Conservation (phyloP, 768 basidiomycete genomes). For the Mycena alexandri region DNA sequence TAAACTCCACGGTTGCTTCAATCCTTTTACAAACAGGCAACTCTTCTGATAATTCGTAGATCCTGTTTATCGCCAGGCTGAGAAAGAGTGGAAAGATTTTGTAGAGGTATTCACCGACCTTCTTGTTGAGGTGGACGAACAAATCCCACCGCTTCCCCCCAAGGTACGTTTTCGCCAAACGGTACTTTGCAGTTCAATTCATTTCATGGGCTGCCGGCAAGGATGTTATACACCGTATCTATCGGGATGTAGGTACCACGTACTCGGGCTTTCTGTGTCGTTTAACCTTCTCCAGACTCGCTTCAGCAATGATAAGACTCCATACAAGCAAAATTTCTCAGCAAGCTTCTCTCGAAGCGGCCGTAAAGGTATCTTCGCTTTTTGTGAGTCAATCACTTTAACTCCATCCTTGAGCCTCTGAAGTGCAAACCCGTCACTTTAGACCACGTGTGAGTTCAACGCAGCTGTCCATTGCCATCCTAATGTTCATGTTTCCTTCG, state of each 20-base stretch:
- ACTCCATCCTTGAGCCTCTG: neutral
- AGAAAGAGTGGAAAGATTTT: slow-evolving; percentile 89
- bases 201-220: slow-evolving; percentile 43
- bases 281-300: slow-evolving; percentile 65
- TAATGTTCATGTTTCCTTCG: slow-evolving; percentile 1
- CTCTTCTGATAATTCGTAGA: slow-evolving; percentile 55
- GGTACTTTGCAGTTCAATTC: neutral
- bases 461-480: slow-evolving; percentile 8
- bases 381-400: slow-evolving; percentile 65
- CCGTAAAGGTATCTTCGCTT: slow-evolving; percentile 90
- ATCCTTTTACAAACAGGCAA: slow-evolving; percentile 14
- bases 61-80: slow-evolving; percentile 83
- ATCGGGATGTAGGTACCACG: slow-evolving; percentile 79
- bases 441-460: slow-evolving; percentile 73
- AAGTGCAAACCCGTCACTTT: slow-evolving; percentile 5
- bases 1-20: slow-evolving; percentile 73
- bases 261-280: slow-evolving; percentile 1
- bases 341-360: slow-evolving; percentile 92
- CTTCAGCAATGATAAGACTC: slow-evolving; percentile 95
- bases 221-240: slow-evolving; percentile 93
- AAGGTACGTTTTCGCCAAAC: slow-evolving; percentile 43
- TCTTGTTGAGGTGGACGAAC: slow-evolving; percentile 79
- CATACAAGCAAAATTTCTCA: slow-evolving; percentile 88
- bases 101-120: slow-evolving; percentile 65
- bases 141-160: slow-evolving; percentile 89